Evolutionary conservation across 2,329 filamentous ascomycete genomes (phyloP).

Genomic region (Diplodia corticola): DNA sequence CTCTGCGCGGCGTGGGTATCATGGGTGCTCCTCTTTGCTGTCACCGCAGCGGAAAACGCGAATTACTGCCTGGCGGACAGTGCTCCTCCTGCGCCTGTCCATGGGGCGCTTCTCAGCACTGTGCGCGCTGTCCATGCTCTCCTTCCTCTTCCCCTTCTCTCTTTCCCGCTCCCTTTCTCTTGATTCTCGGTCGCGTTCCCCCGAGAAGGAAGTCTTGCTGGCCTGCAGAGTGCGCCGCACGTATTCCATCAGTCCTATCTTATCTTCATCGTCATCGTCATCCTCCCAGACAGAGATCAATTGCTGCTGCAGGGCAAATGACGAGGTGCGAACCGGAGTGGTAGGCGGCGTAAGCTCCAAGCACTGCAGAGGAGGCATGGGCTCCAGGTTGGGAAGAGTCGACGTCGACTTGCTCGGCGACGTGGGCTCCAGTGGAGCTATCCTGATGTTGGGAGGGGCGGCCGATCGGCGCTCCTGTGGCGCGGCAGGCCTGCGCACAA

Average conservation of each 20-base stretch:
- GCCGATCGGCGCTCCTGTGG: constrained; percentile 1
- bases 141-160: background rate
- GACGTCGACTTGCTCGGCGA: background rate
- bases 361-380: background rate
- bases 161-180: background rate
- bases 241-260: constrained; percentile 9
- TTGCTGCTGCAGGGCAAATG: constrained; percentile 12
- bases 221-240: constrained; percentile 13
- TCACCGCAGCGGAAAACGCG: constrained; percentile 15
- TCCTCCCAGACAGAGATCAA: constrained; percentile 17
- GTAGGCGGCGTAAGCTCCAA: constrained; percentile 3
- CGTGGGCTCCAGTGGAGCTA: background rate
- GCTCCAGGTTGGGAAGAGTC: constrained; percentile 5
- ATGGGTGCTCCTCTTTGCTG: constrained; percentile 1
- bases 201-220: constrained; percentile 16
- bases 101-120: background rate
- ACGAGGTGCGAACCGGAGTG: constrained; percentile 9
- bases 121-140: background rate
- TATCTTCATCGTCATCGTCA: constrained; percentile 19
- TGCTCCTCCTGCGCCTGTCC: background rate
- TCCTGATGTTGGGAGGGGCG: constrained; percentile 1
- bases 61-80: constrained; percentile 18
- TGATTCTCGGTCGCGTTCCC: background rate
- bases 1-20: background rate
- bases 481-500: background rate